Base-by-base conservation (phyloP, 176 grass and related monocot species). In the Tillandsia leiboldiana region DNA sequence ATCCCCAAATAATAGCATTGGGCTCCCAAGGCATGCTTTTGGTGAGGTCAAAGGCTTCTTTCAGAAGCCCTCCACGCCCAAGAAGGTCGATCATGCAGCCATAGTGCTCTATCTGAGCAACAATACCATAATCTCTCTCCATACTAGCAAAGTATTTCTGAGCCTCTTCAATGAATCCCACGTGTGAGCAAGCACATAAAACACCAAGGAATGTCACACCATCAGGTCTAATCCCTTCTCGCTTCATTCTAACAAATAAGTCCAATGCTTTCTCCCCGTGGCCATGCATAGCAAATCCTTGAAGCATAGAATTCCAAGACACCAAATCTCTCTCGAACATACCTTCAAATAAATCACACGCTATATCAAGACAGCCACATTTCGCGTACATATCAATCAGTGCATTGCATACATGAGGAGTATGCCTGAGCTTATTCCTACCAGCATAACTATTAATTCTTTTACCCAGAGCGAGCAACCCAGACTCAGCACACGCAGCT, bases 351-450 rank as follows among this genome's bases (percentile, higher is more conserved):
- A 95, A 53, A 59, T 75, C 76, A 48, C 80, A 85, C 3, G 90
- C 86, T 57, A 63, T 57, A 62, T 84, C 72, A 56, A 90, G n/a
- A 12, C 86, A 95, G 2, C 83, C 87, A 24, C 90, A 95, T 58
- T 93, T 93, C 29, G 73, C 79, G 50, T 83, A 93, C 90, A 93
- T 89, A 82, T 86, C 90, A 27, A 89, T 81, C 71, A 93, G 75
- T 14, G 90, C 83, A 88, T 93, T 93, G 80, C 76, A 89, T 50
- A 83, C 86, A 48, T 23, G 63, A 26, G 80, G 83, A 11, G 48
- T 80, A 67, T 48, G 70, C 9, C 63, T 76, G 2, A 89, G 49
- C 24, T 89, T 83, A 53, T 71, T 83, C 11, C 64, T 74, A 22
- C 65, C 76, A 51, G 89, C 73, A 11, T 81, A 75, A 8, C 58